Evolutionary conservation across 768 basidiomycete species (phyloP), one percentile per base, ranked within the genome.

Genomic region (Leccinum olivaceopallidum): DNA sequence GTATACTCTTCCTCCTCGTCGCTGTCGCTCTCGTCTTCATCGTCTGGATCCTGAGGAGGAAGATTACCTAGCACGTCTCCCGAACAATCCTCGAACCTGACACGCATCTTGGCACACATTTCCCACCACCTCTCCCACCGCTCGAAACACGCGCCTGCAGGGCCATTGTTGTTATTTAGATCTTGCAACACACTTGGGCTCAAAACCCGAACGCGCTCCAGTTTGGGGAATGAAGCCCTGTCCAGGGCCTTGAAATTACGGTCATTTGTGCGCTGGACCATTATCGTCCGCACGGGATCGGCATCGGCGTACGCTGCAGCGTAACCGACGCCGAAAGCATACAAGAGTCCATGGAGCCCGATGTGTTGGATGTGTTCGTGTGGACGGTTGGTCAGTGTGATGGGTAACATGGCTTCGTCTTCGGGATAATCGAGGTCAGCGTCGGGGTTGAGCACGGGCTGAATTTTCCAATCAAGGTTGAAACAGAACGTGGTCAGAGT

Each of bases 61-160:
- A 76, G 69, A 55, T 66, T 67, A 0, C 90, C 90, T 39, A 92
- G 73, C 55, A 78, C 64, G 13, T 77, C 83, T 0, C 88, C 90
- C 0, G 90, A 91, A 67, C 90, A 92, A 70, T 92, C 90, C 73
- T 92, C 89, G 54, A 92, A 69, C 48, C 86, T 72, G 5, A 91
- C 74, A 1, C 82, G 80, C 69, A 81, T 77, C 20, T 65, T 62
- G 0, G 74, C 62, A 62, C 83, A 87, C 64, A 73, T 76, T 14
- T 77, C 78, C 82, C 85, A 88, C 90, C 90, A 92, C 52, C 79
- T 75, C 64, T 85, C 84, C 85, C 89, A 92, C 32, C 90, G 75
- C 60, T 81, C 77, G 57, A 69, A 76, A 58, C 77, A 76, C 7
- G 47, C 36, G 14, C 72, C 77, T 60, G 70, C 61, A 68, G 89